Conservation (phyloP, 768 basidiomycete species). For the Tephrocybe sp. region DNA sequence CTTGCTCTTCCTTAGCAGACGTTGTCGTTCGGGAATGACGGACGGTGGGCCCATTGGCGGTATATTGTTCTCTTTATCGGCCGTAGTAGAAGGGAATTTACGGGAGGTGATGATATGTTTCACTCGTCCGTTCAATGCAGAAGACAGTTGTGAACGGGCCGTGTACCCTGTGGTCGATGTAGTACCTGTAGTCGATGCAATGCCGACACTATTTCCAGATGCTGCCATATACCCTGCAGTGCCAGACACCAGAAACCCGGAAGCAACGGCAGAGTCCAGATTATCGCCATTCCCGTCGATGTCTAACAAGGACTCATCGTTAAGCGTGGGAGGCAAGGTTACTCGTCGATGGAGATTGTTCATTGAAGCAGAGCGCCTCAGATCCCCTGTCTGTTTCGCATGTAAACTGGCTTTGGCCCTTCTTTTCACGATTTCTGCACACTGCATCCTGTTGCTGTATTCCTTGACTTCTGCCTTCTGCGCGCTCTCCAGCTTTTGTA, state of each 20-base stretch:
- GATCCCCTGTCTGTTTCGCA: slow-evolving; percentile 41
- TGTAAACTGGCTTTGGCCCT: slow-evolving; percentile 35
- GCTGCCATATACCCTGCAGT: slow-evolving; percentile 73
- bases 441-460: slow-evolving; percentile 29
- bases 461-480: slow-evolving; percentile 39
- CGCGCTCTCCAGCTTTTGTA: slow-evolving; percentile 44
- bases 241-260: slow-evolving; percentile 65
- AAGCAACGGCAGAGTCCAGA: slow-evolving; percentile 60
- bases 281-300: slow-evolving; percentile 44
- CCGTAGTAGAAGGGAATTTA: slow-evolving; percentile 34
- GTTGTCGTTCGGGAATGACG: slow-evolving; percentile 50
- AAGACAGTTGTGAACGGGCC: slow-evolving; percentile 49
- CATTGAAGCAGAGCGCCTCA: slow-evolving; percentile 75
- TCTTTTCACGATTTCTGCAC: slow-evolving; percentile 33
- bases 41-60: slow-evolving; percentile 69
- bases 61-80: slow-evolving; percentile 24
- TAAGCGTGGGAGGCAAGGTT: slow-evolving; percentile 25
- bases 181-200: slow-evolving; percentile 89
- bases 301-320: slow-evolving; percentile 30
- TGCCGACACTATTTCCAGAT: slow-evolving; percentile 90
- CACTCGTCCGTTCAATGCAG: slow-evolving; percentile 51
- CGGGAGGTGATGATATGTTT: slow-evolving; percentile 70
- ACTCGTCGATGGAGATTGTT: slow-evolving; percentile 65
- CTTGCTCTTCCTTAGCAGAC: slow-evolving; percentile 65
- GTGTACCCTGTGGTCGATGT: slow-evolving; percentile 60